These are phyloP conservation scores for Boletus subluridellus DNA, from an alignment of 1,284 basidiomycete genomes.

Conservation along the genomic window DNA sequence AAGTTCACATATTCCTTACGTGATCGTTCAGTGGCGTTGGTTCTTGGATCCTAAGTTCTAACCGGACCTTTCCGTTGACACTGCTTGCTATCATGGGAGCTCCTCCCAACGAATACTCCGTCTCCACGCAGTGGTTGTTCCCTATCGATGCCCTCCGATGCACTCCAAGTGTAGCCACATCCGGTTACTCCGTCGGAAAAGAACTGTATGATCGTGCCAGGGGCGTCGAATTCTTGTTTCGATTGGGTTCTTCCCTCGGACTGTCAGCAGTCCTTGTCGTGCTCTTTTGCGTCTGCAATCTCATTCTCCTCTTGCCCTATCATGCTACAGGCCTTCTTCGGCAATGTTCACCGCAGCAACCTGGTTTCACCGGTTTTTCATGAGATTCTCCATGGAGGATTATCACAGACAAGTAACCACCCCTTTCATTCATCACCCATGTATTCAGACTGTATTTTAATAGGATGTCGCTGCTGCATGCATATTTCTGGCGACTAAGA, in stretches of 20 bases:
- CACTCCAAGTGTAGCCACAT: conserved; percentile 52
- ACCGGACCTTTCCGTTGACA: not conserved
- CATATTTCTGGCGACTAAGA: conserved; percentile 89
- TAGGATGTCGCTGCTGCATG: conserved; percentile 87
- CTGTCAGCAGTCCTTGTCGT: conserved; percentile 50
- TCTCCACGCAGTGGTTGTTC: conserved; percentile 66
- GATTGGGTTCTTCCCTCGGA: conserved; percentile 67
- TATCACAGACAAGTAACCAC: conserved; percentile 68
- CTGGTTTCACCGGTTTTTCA: conserved; percentile 93
- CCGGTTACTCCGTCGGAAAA: conserved; percentile 54
- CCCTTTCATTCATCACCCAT: conserved; percentile 1
- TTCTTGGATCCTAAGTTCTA: conserved; percentile 2
- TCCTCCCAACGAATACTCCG: conserved; percentile 24
- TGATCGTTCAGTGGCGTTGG: conserved; percentile 30
- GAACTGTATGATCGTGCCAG: conserved; percentile 73
- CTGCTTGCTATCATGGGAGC: conserved; percentile 22
- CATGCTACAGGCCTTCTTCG: conserved; percentile 57
- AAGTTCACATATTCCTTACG: conserved; percentile 24
- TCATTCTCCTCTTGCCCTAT: conserved; percentile 17
- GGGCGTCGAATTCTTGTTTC: conserved; percentile 78
- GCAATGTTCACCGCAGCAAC: conserved; percentile 82
- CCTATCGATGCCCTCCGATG: conserved; percentile 51
- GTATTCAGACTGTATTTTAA: conserved; percentile 11
- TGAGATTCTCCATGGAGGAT: conserved; percentile 85
- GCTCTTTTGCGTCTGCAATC: conserved; percentile 10